phyloP scores from a whole-genome alignment of 2,329 filamentous ascomycete species.

The Pyrenochaeta sp. region DNA sequence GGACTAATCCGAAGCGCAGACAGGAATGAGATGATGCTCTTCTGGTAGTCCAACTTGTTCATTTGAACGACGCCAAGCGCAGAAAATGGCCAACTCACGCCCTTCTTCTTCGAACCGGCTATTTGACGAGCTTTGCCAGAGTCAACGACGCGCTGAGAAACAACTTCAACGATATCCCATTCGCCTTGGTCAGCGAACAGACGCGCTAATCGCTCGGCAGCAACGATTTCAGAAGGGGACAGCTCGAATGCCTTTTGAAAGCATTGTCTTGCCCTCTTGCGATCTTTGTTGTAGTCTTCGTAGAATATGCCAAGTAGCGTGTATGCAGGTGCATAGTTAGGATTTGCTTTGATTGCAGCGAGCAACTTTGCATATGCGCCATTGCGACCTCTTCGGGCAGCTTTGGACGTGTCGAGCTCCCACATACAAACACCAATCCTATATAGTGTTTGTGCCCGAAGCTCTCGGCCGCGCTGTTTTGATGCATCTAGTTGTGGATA shows the following conservation, averaged over 20 bases:
- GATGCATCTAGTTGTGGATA: conserved; percentile 66
- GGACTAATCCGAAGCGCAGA: conserved; percentile 84
- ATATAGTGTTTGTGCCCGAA: conserved; percentile 87
- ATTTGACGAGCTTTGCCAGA: conserved; percentile 92
- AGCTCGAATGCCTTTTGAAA: conserved; percentile 97
- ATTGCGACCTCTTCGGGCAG: conserved; percentile 78
- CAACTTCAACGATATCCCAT: conserved; percentile 95
- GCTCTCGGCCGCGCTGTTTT: conserved; percentile 67
- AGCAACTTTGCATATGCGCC: conserved; percentile 87
- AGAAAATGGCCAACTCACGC: conserved; percentile 94
- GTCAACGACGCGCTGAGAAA: conserved; percentile 88
- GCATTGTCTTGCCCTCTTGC: conserved; percentile 83
- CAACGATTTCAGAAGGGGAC: conserved; percentile 82
- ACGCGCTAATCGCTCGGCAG: conserved; percentile 84
- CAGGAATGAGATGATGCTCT: conserved; percentile 91
- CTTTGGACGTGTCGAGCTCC: conserved; percentile 77
- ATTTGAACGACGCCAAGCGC: conserved; percentile 93
- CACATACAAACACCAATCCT: conserved; percentile 87
- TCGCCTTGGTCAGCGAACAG: conserved; percentile 89
- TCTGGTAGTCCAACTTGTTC: conserved; percentile 89
- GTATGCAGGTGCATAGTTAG: conserved; percentile 89
- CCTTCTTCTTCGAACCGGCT: conserved; percentile 90
- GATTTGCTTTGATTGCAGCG: conserved; percentile 81
- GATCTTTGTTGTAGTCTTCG: conserved; percentile 87
- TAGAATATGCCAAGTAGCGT: conserved; percentile 92